Conservation (phyloP, 352 stramenopile genomes). For the Pythium dissimile region DNA sequence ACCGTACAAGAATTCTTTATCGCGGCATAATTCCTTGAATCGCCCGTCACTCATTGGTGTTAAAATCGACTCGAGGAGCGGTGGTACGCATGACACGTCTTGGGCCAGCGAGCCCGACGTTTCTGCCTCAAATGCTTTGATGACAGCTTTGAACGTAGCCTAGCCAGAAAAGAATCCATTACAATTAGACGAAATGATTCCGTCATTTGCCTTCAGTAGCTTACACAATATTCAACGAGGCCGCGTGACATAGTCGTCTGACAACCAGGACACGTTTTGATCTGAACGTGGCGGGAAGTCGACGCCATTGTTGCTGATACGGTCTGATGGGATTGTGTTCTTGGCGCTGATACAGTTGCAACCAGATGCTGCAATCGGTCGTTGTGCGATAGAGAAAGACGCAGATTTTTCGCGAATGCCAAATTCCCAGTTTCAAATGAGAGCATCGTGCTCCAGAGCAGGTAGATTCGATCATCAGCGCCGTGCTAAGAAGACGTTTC, state of each 20-base stretch:
- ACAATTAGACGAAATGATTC: no score
- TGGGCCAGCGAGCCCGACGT: background rate
- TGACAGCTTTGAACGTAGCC: conserved; percentile 17
- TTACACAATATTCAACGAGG: conserved; percentile 14
- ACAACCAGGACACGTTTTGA: conserved; percentile 8
- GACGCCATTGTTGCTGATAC: background rate
- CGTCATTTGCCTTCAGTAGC: background rate
- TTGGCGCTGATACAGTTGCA: background rate
- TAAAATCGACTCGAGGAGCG: conserved; percentile 9
- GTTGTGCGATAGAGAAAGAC: conserved; percentile 29
- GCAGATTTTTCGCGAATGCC: conserved; percentile 43
- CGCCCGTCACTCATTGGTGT: conserved; percentile 12
- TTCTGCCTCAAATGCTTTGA: conserved; percentile 5
- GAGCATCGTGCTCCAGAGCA: conserved; percentile 69
- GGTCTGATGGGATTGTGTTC: background rate
- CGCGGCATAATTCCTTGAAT: conserved; percentile 8
- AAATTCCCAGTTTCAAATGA: conserved; percentile 48
- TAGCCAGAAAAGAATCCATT: background rate
- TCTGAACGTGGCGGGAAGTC: background rate
- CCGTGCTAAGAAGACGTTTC: conserved; percentile 12
- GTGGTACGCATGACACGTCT: conserved; percentile 2
- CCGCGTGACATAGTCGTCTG: background rate
- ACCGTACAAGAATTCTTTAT: conserved; percentile 15
- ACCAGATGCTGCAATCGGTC: conserved; percentile 19
- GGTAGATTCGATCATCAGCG: conserved; percentile 54